These are phyloP conservation scores for Scheffersomyces illinoinensis DNA, from an alignment of 1,139 yeast genomes.

Conservation along the genomic window DNA sequence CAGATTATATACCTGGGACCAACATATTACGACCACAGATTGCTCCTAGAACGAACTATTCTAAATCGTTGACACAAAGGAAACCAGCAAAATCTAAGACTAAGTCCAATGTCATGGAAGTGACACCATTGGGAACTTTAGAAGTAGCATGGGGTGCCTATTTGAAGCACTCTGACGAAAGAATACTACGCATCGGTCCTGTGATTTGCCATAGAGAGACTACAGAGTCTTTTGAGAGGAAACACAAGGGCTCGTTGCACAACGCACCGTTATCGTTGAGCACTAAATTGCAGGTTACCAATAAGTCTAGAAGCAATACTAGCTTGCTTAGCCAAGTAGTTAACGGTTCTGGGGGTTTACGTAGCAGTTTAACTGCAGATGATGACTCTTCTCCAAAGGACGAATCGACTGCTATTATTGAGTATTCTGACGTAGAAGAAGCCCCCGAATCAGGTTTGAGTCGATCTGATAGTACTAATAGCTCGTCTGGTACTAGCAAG, in stretches of 20 bases:
- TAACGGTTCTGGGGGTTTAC: conserved; percentile 43
- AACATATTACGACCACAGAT: conserved; percentile 57
- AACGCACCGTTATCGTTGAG: conserved; percentile 58
- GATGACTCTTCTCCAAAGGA: conserved; percentile 16
- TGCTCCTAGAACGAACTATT: conserved; percentile 38
- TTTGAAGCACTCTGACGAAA: conserved; percentile 64
- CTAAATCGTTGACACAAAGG: conserved; percentile 19
- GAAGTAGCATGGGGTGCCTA: conserved; percentile 71
- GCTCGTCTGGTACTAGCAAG: conserved; percentile 4
- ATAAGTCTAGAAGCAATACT: conserved; percentile 23
- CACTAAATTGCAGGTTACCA: conserved; percentile 19
- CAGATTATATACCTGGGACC: conserved; percentile 57
- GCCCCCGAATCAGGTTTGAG: conserved; percentile 5
- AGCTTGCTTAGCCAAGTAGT: conserved; percentile 57
- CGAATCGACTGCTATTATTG: conserved; percentile 34
- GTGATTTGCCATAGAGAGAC: conserved; percentile 35
- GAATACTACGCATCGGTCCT: conserved; percentile 67
- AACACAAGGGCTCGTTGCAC: conserved; percentile 54
- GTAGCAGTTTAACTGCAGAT: conserved; percentile 17
- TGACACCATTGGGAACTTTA: conserved; percentile 55
- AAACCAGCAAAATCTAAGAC: conserved; percentile 14
- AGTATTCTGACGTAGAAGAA: conserved; percentile 26
- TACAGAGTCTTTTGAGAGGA: conserved; percentile 57
- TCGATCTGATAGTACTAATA: neutral
- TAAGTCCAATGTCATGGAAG: conserved; percentile 38